Evolutionary conservation across 805 yeast species (phyloP), one percentile per base, ranked within the genome.

Genomic region (Yarrowia porcina): DNA sequence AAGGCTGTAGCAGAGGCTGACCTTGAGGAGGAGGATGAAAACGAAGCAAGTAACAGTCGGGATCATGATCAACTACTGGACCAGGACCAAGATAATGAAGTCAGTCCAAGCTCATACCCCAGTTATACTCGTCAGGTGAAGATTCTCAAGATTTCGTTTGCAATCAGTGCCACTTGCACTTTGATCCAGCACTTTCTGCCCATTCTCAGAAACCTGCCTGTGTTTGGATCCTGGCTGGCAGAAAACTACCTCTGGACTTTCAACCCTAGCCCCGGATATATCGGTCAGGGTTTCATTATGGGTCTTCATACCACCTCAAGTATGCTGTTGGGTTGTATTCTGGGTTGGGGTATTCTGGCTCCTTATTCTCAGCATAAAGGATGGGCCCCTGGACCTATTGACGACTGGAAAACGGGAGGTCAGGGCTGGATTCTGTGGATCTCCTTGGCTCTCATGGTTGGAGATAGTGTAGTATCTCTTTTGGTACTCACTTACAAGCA

Each of bases 391-490:
- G 96, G 97, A 0, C 86, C 85, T 2, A 83, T 90, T 1, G 94
- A 88, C 71, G 96, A 91, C 74, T 94, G 97, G 97, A 86, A 89
- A 69, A 80, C 83, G 25, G 98, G 98, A 3, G 89, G 92, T 0
- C 97, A 93, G 71, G 99, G 98, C 7, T 93, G 99, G 99, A 90
- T 94, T 63, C 78, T 93, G 72, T 93, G 99, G 99, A 79, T 91
- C 62, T 86, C 96, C 72, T 80, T 93, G 67, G 86, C 97, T 23
- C 90, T 92, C 56, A 93, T 93, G 99, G 90, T 93, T 18, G 86
- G 90, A 56, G 99, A 93, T 71, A 88, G 97, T 9, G 77, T 90
- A 4, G 89, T 92, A 4, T 56, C 61, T 3, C 38, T 56, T 21
- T n/a, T 56, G 30, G 49, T 56, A 9, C 13, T 56, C 11, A 23